These are phyloP conservation scores for Blastobotrys parvus DNA, from an alignment of 805 yeast genomes.

Conservation along the genomic window DNA sequence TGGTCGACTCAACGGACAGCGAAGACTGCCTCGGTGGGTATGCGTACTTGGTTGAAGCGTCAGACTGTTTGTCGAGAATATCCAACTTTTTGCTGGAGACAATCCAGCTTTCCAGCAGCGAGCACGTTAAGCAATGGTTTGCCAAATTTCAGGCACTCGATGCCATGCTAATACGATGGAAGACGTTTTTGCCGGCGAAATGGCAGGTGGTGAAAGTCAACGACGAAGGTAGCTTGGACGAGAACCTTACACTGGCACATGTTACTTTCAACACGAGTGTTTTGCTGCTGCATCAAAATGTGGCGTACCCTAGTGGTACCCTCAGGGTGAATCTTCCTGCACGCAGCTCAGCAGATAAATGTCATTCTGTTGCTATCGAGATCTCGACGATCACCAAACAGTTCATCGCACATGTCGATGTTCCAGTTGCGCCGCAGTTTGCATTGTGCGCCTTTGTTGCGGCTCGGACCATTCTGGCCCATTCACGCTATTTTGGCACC, in stretches of 20 bases:
- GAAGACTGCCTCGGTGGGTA: slow-evolving; percentile 6
- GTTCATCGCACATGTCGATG: not conserved
- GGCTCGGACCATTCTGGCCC: not conserved
- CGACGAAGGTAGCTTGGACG: not conserved
- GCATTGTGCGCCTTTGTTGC: not conserved
- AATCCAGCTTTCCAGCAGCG: not conserved
- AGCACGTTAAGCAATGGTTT: slow-evolving; percentile 4
- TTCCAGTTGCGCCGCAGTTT: not conserved
- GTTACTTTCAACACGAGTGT: slow-evolving; percentile 5
- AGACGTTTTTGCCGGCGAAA: slow-evolving; percentile 5
- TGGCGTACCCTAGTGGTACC: slow-evolving; percentile 3
- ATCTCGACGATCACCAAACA: not conserved
- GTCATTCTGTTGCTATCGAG: not conserved
- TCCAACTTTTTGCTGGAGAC: slow-evolving; percentile 5
- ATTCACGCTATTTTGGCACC: slow-evolving; percentile 1
- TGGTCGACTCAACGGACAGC: not conserved
- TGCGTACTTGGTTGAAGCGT: slow-evolving; percentile 9
- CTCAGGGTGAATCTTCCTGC: not conserved
- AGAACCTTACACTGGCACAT: slow-evolving; percentile 5
- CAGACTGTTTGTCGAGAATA: slow-evolving; percentile 5
- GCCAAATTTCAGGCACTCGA: slow-evolving; percentile 6
- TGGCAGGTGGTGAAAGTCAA: slow-evolving; percentile 1
- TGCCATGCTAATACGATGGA: slow-evolving; percentile 6
- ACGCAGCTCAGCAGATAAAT: not conserved
- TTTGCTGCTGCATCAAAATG: slow-evolving; percentile 2